phyloP scores from a whole-genome alignment of 352 stramenopile genomes.

The Pythium folliculosum region DNA sequence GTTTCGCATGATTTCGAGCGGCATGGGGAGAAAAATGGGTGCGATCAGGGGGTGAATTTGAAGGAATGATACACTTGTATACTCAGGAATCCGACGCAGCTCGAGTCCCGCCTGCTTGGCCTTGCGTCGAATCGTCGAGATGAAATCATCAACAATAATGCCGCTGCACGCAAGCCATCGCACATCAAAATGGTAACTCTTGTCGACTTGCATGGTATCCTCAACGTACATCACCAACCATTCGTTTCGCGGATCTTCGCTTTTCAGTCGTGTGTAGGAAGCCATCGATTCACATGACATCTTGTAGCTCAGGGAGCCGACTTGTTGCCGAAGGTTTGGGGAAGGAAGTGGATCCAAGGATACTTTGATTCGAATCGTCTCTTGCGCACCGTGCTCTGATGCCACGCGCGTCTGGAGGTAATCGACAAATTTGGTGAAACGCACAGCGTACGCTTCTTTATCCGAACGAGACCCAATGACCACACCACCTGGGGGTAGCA shows the following conservation, averaged over 20 bases:
- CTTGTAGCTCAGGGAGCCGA: conserved; percentile 43
- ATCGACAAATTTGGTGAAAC: conserved; percentile 65
- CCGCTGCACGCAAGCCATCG: conserved; percentile 82
- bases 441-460: conserved; percentile 40
- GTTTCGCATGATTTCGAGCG: conserved; percentile 28
- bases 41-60: conserved; percentile 76
- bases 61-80: conserved; percentile 65
- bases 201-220: conserved; percentile 54
- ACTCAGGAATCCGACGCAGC: conserved; percentile 74
- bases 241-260: conserved; percentile 60
- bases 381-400: conserved; percentile 48
- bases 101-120: conserved; percentile 70
- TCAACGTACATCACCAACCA: conserved; percentile 77
- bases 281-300: conserved; percentile 37
- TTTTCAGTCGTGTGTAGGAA: conserved; percentile 33
- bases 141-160: conserved; percentile 74
- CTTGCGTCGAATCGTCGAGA: conserved; percentile 58
- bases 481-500: conserved; percentile 43
- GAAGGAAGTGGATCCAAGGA: conserved; percentile 30
- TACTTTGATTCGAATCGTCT: conserved; percentile 52
- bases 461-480: conserved; percentile 13
- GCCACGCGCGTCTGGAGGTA: conserved; percentile 63
- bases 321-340: conserved; percentile 17
- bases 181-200: conserved; percentile 72
- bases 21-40: conserved; percentile 60